phyloP scores from a whole-genome alignment of 352 stramenopile genomes.

The Phytophthora syringae region DNA sequence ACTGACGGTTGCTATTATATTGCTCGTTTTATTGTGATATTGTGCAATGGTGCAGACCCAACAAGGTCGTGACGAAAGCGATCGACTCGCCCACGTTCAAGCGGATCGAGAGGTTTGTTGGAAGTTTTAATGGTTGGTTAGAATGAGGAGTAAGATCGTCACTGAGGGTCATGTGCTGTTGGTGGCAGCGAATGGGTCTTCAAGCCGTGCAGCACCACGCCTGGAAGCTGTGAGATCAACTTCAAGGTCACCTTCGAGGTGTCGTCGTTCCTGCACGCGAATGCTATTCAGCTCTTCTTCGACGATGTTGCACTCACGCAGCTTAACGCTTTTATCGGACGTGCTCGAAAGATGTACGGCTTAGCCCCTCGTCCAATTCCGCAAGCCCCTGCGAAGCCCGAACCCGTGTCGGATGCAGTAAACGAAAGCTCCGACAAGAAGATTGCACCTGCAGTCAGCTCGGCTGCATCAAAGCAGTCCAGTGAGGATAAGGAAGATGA shows the following conservation, averaged over 20 bases:
- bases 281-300: constrained; percentile 87
- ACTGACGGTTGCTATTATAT: constrained; percentile 5
- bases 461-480: neutral
- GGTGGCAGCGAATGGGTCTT: constrained; percentile 75
- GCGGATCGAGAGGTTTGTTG: constrained; percentile 77
- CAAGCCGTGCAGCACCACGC: constrained; percentile 46
- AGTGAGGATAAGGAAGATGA: constrained; percentile 12
- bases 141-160: neutral
- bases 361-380: constrained; percentile 20
- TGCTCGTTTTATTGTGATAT: neutral
- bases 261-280: constrained; percentile 78
- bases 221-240: constrained; percentile 71
- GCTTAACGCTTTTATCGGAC: constrained; percentile 83
- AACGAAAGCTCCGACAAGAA: constrained; percentile 1
- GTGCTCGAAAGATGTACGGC: constrained; percentile 62
- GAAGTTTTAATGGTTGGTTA: neutral
- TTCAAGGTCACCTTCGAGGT: constrained; percentile 88
- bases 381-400: constrained; percentile 16
- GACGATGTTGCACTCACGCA: constrained; percentile 84
- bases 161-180: constrained; percentile 13
- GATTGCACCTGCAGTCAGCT: neutral
- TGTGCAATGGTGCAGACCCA: constrained; percentile 42
- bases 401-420: neutral
- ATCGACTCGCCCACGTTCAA: constrained; percentile 89
- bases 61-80: constrained; percentile 77